Evolutionary conservation across 202 grass and related monocot genomes (phyloP), one percentile per base, ranked within the genome.

Genomic region (Dendrocalamus latiflorus): DNA sequence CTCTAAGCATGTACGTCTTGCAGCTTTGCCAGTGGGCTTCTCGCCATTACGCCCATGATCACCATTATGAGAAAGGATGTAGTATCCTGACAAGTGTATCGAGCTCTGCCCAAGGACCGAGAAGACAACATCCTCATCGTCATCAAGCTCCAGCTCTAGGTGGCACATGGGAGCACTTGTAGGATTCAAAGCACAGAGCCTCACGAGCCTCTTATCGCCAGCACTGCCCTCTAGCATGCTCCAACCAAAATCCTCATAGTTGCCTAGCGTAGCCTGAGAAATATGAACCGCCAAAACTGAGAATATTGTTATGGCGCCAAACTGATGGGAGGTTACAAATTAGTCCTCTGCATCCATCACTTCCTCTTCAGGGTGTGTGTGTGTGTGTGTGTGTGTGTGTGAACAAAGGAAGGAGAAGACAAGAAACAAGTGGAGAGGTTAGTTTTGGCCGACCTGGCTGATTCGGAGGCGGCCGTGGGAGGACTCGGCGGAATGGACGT

Each of bases 71-170:
- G 20, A 16, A 54, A 0, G 8, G 4, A 69, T 78, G 73, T 80
- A 91, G 43, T 80, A 89, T 50, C 92, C 87, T 2, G 77, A 83
- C 1, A 94, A 68, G 34, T 89, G 69, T 20, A 91, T 58, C 3
- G 71, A 73, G 21, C 48, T 63, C 54, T 57, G 20, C 8, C 84
- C 84, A 44, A 45, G 25, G 51, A 83, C 88, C 39, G 66, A 83
- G 34, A 90, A 60, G 16, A 67, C 22, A 8, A 75, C 73, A 20
- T 65, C 71, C 18, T 73, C 36, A 18, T 70, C 65, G 81, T 88
- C 77, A 22, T 88, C 77, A 30, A 88, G 91, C 59, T 91, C 81
- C 3, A 94, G 77, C 15, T 91, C 68, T 25, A 94, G 15, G 28
- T 37, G 42, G 50, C 70, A 74, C 6, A 30, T 63, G 33, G 48